A percentile compares a stretch with the other conserved stretches of the same genome.
Evolutionary conservation across 2,329 filamentous ascomycete genomes (phyloP).

Genomic region (Paecilomyces fulvus): DNA sequence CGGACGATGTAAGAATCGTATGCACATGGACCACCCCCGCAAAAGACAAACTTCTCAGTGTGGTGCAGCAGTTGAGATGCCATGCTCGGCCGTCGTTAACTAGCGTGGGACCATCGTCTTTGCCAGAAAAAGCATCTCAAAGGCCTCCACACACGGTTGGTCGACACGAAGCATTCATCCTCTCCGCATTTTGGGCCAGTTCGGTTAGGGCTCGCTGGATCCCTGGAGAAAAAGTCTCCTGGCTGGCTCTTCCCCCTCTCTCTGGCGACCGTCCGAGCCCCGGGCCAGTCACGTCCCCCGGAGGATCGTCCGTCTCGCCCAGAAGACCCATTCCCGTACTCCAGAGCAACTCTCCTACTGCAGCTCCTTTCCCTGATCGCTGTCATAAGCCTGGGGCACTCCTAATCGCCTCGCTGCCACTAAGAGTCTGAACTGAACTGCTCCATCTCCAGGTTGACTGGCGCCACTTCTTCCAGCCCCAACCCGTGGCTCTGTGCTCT

Average conservation of each 20-base stretch:
- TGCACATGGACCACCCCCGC: neutral
- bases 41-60: neutral
- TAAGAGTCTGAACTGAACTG: neutral
- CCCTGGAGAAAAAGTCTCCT: neutral
- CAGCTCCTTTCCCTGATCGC: neutral
- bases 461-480: slow-evolving; percentile 16
- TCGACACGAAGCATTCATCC: neutral
- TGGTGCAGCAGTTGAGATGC: neutral
- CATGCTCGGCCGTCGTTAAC: no score
- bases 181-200: neutral
- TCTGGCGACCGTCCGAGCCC: neutral
- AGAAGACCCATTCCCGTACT: no score
- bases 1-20: neutral
- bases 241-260: neutral
- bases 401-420: neutral
- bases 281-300: slow-evolving; percentile 12
- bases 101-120: neutral
- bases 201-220: neutral
- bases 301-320: slow-evolving; percentile 14
- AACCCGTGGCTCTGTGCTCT: slow-evolving; percentile 18
- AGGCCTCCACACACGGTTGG: neutral
- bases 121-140: neutral
- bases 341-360: no score
- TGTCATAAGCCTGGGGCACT: neutral
- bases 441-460: slow-evolving; percentile 1